These are phyloP conservation scores for Russula abietina DNA, from an alignment of 768 basidiomycete genomes.

Conservation along the genomic window DNA sequence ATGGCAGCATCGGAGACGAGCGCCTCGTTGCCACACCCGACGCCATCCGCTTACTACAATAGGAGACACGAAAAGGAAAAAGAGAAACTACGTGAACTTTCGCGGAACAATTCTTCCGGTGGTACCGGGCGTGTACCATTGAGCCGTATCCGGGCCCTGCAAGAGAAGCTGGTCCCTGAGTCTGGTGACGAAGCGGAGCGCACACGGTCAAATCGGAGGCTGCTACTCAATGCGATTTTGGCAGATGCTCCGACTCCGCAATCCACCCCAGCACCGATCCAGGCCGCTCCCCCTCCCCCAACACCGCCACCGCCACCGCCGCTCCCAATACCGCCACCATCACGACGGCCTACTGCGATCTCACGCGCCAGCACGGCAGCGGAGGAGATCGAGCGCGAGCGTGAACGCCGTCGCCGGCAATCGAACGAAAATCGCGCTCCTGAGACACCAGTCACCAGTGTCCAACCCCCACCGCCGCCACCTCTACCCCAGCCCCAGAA, in stretches of 20 bases:
- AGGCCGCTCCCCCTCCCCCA: not conserved
- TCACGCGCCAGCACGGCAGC: constrained; percentile 25
- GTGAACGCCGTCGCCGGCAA: constrained; percentile 22
- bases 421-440: constrained; percentile 17
- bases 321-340: not conserved
- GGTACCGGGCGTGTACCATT: constrained; percentile 17
- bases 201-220: constrained; percentile 14
- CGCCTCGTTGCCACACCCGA: constrained; percentile 22
- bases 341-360: constrained; percentile 8
- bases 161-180: constrained; percentile 21
- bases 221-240: constrained; percentile 15
- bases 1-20: constrained; percentile 17
- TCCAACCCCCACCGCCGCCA: not conserved
- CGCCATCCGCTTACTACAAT: constrained; percentile 22
- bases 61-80: constrained; percentile 24
- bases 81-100: constrained; percentile 24
- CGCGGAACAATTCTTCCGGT: constrained; percentile 25
- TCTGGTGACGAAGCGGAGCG: constrained; percentile 25
- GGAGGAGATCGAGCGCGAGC: constrained; percentile 22
- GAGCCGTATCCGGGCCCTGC: constrained; percentile 17
- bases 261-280: constrained; percentile 11
- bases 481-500: not conserved
- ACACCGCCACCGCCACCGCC: not conserved
- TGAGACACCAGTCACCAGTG: not conserved
- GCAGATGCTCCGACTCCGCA: constrained; percentile 19